A percentile compares a stretch with the other conserved stretches of the same genome.
phyloP scores from a whole-genome alignment of 1,139 yeast genomes.

The Kluyveromyces marxianus region DNA sequence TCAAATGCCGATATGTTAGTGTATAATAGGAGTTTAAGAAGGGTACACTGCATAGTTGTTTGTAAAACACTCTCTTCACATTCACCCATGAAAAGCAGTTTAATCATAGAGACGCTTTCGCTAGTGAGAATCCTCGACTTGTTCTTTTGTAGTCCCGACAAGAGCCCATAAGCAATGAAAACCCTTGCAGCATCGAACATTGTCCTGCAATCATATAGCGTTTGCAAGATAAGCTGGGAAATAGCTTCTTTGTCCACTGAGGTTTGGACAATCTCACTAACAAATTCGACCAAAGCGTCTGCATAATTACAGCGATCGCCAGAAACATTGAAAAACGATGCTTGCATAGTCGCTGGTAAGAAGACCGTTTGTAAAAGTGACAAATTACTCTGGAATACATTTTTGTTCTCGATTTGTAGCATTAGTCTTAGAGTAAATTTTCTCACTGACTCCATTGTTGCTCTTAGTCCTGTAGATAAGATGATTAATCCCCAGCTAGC shows the following conservation, averaged over 20 bases:
- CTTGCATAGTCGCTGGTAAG: slow-evolving; percentile 59
- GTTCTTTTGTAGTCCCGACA: slow-evolving; percentile 40
- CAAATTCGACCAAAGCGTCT: slow-evolving; percentile 40
- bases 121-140: slow-evolving; percentile 31
- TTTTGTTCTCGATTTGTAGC: slow-evolving; percentile 41
- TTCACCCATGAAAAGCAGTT: slow-evolving; percentile 42
- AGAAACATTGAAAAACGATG: slow-evolving; percentile 44
- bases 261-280: slow-evolving; percentile 38
- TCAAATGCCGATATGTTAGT: slow-evolving; percentile 19
- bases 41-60: slow-evolving; percentile 43
- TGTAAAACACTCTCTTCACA: slow-evolving; percentile 57
- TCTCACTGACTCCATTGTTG: slow-evolving; percentile 75
- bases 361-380: slow-evolving; percentile 40
- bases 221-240: slow-evolving; percentile 35
- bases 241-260: slow-evolving; percentile 20
- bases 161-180: slow-evolving; percentile 51
- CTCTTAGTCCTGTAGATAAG: slow-evolving; percentile 66
- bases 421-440: slow-evolving; percentile 54
- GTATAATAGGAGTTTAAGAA: slow-evolving; percentile 40
- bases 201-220: slow-evolving; percentile 41
- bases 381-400: slow-evolving; percentile 45
- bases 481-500: slow-evolving; percentile 70
- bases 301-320: slow-evolving; percentile 51
- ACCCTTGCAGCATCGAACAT: slow-evolving; percentile 69
- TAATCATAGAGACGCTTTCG: slow-evolving; percentile 30